Percentiles rank a stretch among this genome's conserved stretches.
phyloP scores from a whole-genome alignment of 768 basidiomycete species.

The Tylopilus subfusipes region DNA sequence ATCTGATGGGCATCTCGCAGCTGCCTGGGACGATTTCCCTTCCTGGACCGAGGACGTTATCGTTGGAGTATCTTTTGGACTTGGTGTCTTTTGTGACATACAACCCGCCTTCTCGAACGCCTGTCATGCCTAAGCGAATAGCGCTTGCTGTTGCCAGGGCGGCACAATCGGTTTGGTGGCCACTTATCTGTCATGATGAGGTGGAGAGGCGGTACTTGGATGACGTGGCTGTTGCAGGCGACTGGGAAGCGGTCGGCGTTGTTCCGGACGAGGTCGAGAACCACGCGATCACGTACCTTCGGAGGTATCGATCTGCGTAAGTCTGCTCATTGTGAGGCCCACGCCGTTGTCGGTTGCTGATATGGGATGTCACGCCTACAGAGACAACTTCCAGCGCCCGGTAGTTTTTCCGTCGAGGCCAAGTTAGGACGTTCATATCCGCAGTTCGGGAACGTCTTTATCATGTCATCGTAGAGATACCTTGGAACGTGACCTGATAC shows the following conservation, averaged over 20 bases:
- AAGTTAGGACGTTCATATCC: constrained; percentile 31
- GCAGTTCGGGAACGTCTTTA: constrained; percentile 25
- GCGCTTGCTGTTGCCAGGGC: constrained; percentile 61
- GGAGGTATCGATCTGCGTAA: constrained; percentile 86
- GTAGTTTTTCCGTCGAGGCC: constrained; percentile 59
- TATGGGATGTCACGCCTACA: constrained; percentile 16
- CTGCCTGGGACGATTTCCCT: constrained; percentile 69
- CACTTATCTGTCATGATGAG: constrained; percentile 86
- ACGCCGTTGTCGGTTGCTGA: constrained; percentile 13
- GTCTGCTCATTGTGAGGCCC: constrained; percentile 36
- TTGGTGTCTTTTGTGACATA: constrained; percentile 80
- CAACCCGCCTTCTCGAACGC: constrained; percentile 65
- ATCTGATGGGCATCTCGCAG: constrained; percentile 62
- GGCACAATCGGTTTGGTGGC: constrained; percentile 84
- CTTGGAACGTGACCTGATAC: constrained; percentile 14
- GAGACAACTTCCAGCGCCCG: constrained; percentile 68
- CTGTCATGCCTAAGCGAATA: constrained; percentile 70
- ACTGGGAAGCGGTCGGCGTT: constrained; percentile 83
- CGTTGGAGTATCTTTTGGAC: constrained; percentile 75
- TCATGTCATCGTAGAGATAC: constrained; percentile 20
- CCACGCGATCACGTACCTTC: constrained; percentile 84
- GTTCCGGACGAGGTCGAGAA: constrained; percentile 81
- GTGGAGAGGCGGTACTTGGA: constrained; percentile 83
- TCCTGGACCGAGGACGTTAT: constrained; percentile 85
- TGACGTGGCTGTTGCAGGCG: constrained; percentile 69